Evolutionary conservation across 768 basidiomycete genomes (phyloP).

Genomic region (Boletus vermiculosoides): DNA sequence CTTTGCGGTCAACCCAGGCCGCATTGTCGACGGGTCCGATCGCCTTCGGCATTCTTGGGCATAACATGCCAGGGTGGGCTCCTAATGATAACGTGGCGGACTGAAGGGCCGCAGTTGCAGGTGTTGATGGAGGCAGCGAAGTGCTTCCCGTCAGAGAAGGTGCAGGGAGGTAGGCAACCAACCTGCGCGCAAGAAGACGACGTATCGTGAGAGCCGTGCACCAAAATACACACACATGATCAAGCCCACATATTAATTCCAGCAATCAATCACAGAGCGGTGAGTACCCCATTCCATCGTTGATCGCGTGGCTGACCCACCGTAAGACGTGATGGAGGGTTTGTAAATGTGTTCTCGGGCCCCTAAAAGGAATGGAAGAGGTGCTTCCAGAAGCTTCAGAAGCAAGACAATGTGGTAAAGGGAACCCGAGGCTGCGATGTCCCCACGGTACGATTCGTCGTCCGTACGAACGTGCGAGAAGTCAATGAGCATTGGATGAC

Average conservation of each 20-base stretch:
- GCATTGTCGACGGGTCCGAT: background rate
- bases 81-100: background rate
- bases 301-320: slow-evolving; percentile 6
- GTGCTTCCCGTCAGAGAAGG: background rate
- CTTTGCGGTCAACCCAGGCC: no score
- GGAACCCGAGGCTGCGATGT: background rate
- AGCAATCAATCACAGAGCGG: background rate
- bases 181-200: background rate
- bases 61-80: background rate
- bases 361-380: slow-evolving; percentile 2
- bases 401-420: background rate
- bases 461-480: slow-evolving; percentile 4
- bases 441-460: no score
- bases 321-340: background rate
- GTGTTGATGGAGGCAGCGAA: background rate
- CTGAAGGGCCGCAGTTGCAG: background rate
- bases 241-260: slow-evolving; percentile 1
- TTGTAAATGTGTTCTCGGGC: background rate
- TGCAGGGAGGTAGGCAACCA: background rate
- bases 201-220: background rate
- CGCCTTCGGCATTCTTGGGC: background rate
- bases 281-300: background rate
- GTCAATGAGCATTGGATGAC: background rate
- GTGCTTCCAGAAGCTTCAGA: background rate
- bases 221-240: background rate